These are phyloP conservation scores for Wickerhamomyces sp. DNA, from an alignment of 1,139 yeast species.

Conservation along the genomic window DNA sequence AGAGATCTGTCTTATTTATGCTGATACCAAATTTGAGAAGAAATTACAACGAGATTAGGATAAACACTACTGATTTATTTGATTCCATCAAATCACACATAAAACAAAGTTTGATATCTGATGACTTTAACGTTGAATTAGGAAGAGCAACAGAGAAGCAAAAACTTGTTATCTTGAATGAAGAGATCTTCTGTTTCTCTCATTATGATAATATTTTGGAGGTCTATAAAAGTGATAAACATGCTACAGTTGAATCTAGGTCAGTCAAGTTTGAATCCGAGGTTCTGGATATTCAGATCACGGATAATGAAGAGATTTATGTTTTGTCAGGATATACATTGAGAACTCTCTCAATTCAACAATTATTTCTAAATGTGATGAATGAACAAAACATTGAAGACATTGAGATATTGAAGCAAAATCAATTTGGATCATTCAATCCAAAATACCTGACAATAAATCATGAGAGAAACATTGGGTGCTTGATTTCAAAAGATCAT, in stretches of 20 bases:
- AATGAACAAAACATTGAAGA: neutral
- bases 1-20: constrained; percentile 17
- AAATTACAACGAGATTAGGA: constrained; percentile 18
- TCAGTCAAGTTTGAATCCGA: neutral
- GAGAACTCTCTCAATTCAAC: neutral
- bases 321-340: constrained; percentile 3
- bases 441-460: constrained; percentile 31
- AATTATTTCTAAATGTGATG: neutral
- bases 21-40: constrained; percentile 19
- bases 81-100: constrained; percentile 11
- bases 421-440: neutral
- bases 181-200: constrained; percentile 9
- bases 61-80: constrained; percentile 19
- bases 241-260: too few relatives aligned
- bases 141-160: constrained; percentile 17
- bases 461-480: constrained; percentile 30
- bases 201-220: constrained; percentile 7
- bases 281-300: neutral
- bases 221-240: constrained; percentile 6
- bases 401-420: neutral
- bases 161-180: constrained; percentile 6
- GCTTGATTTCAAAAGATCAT: constrained; percentile 36
- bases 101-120: constrained; percentile 1
- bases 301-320: constrained; percentile 9
- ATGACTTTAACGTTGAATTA: constrained; percentile 5